Evolutionary conservation across 108 stramenopile species (phyloP).

Genomic region (Cyclostephanos tholiformis): DNA sequence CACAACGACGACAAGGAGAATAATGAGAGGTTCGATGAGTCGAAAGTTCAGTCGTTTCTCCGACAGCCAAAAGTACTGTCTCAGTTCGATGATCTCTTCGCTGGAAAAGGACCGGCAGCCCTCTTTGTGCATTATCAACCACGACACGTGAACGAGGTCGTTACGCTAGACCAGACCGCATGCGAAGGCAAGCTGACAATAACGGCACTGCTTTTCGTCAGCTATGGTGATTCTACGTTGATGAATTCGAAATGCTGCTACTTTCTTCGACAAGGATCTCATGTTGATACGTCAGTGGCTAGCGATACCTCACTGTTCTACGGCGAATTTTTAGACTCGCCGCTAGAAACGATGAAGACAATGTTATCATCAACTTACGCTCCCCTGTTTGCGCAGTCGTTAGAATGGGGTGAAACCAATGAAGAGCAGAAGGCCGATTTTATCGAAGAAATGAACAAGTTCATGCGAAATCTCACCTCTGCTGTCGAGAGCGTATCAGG

Average conservation of each 20-base stretch:
- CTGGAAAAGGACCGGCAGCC: slow-evolving; percentile 55
- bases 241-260: slow-evolving; percentile 62
- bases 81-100: slow-evolving; percentile 65
- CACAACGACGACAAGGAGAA: slow-evolving; percentile 43
- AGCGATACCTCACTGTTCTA: slow-evolving; percentile 73
- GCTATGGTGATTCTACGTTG: slow-evolving; percentile 52
- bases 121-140: slow-evolving; percentile 76
- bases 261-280: slow-evolving; percentile 41
- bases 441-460: slow-evolving; percentile 63
- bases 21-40: slow-evolving; percentile 54
- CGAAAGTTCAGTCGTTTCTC: slow-evolving; percentile 60
- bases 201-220: slow-evolving; percentile 59
- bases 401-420: slow-evolving; percentile 79
- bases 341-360: slow-evolving; percentile 73
- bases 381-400: slow-evolving; percentile 65
- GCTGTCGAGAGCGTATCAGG: slow-evolving; percentile 69
- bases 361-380: slow-evolving; percentile 61
- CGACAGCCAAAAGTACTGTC: slow-evolving; percentile 49
- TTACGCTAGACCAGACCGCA: slow-evolving; percentile 23
- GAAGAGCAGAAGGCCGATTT: slow-evolving; percentile 77
- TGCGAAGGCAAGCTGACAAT: slow-evolving; percentile 14
- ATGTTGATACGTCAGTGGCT: slow-evolving; percentile 34
- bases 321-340: slow-evolving; percentile 69
- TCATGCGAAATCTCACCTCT: slow-evolving; percentile 65
- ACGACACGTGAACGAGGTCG: slow-evolving; percentile 34